A percentile compares a stretch with the other conserved stretches of the same genome.
These are phyloP conservation scores for Thielaviopsis euricoi DNA, from an alignment of 2,329 filamentous ascomycete genomes.

Conservation along the genomic window DNA sequence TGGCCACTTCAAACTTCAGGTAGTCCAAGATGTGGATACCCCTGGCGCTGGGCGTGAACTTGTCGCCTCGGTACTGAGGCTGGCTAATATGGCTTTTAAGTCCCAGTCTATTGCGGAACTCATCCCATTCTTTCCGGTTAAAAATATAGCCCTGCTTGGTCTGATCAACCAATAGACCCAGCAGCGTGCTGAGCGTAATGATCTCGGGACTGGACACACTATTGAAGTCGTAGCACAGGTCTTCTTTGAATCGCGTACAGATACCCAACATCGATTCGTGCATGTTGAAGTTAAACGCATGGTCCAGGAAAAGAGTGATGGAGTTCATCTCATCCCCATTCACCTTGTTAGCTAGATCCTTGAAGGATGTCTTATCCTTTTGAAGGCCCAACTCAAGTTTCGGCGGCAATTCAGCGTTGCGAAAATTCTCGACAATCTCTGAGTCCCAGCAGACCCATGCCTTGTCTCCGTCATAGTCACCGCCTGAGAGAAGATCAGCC, in stretches of 20 bases:
- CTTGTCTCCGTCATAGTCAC: constrained; percentile 69
- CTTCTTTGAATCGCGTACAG: constrained; percentile 48
- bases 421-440: constrained; percentile 47
- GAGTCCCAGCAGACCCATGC: constrained; percentile 65
- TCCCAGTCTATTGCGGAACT: constrained; percentile 17
- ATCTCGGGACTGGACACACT: constrained; percentile 29
- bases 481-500: constrained; percentile 56
- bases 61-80: constrained; percentile 28
- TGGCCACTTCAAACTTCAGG: constrained; percentile 38
- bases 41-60: constrained; percentile 13
- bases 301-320: constrained; percentile 29
- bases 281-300: constrained; percentile 42
- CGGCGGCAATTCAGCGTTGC: constrained; percentile 32
- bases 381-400: background rate
- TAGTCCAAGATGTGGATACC: constrained; percentile 42
- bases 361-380: constrained; percentile 21
- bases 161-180: constrained; percentile 40
- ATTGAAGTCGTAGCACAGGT: constrained; percentile 41
- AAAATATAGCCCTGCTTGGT: constrained; percentile 39
- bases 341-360: constrained; percentile 26
- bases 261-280: constrained; percentile 40
- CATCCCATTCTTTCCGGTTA: constrained; percentile 23
- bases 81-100: constrained; percentile 16
- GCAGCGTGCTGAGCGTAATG: constrained; percentile 32
- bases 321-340: constrained; percentile 18